phyloP scores from a whole-genome alignment of 495 filamentous ascomycete species.

The Penicillium psychrofluorescens region DNA sequence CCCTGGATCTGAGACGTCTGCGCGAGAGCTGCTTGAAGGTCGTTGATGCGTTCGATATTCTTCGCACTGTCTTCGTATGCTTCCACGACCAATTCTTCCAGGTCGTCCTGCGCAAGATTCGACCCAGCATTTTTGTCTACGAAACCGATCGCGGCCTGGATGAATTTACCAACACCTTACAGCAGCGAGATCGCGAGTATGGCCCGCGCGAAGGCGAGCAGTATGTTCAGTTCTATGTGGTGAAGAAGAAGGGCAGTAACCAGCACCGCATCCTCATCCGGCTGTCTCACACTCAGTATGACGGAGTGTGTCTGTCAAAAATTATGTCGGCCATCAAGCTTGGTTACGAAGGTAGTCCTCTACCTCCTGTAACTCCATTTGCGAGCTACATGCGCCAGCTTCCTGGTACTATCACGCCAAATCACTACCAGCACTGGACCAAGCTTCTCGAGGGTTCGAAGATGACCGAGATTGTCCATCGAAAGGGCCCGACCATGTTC shows the following conservation, averaged over 20 bases:
- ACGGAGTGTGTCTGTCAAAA: slow-evolving; percentile 59
- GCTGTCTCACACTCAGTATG: slow-evolving; percentile 69
- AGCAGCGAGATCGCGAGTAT: slow-evolving; percentile 40
- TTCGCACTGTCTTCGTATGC: slow-evolving; percentile 63
- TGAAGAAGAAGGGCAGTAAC: slow-evolving; percentile 40
- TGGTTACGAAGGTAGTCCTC: slow-evolving; percentile 42
- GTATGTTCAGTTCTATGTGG: slow-evolving; percentile 54
- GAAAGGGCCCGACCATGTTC: slow-evolving; percentile 30
- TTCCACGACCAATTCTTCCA: slow-evolving; percentile 49
- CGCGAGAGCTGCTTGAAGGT: slow-evolving; percentile 37
- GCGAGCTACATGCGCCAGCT: slow-evolving; percentile 52
- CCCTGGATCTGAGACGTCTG: slow-evolving; percentile 39
- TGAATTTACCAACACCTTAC: slow-evolving; percentile 42
- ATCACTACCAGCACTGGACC: slow-evolving; percentile 48
- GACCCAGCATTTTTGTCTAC: slow-evolving; percentile 44
- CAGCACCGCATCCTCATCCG: slow-evolving; percentile 55
- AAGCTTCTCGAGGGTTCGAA: slow-evolving; percentile 34
- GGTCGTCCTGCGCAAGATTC: slow-evolving; percentile 52
- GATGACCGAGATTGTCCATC: slow-evolving; percentile 39
- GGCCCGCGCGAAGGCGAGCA: slow-evolving; percentile 53
- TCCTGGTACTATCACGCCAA: slow-evolving; percentile 33
- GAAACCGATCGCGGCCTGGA: slow-evolving; percentile 46
- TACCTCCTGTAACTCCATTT: slow-evolving; percentile 44
- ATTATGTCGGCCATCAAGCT: slow-evolving; percentile 50
- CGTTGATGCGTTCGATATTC: slow-evolving; percentile 53